Conservation (phyloP, 805 yeast species). For the Scheffersomyces ergatensis region DNA sequence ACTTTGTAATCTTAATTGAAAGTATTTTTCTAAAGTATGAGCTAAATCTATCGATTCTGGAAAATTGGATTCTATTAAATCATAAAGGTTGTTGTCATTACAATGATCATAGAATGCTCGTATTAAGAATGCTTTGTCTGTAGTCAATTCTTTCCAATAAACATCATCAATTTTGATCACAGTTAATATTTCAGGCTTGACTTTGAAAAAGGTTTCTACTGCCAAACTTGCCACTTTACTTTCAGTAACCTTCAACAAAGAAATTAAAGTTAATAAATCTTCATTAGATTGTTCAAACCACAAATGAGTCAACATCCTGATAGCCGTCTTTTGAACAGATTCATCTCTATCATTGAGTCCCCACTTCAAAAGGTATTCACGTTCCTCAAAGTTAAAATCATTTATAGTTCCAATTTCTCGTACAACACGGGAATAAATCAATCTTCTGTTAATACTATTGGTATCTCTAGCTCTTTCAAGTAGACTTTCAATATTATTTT, state of each 20-base stretch:
- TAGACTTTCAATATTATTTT: slow-evolving; percentile 49
- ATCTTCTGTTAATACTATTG: slow-evolving; percentile 67
- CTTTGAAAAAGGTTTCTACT: slow-evolving; percentile 58
- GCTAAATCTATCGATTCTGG: slow-evolving; percentile 81
- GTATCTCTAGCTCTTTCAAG: slow-evolving; percentile 82
- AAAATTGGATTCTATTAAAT: slow-evolving; percentile 61
- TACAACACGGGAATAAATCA: slow-evolving; percentile 66
- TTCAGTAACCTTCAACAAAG: slow-evolving; percentile 65
- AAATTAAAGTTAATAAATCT: slow-evolving; percentile 70
- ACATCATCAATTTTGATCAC: slow-evolving; percentile 60
- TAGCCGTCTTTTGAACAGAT: slow-evolving; percentile 68
- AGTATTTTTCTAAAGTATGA: slow-evolving; percentile 51
- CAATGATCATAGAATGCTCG: slow-evolving; percentile 69
- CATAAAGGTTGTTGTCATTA: slow-evolving; percentile 46
- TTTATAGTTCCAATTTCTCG: slow-evolving; percentile 64
- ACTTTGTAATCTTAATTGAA: slow-evolving; percentile 42
- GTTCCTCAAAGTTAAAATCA: slow-evolving; percentile 46
- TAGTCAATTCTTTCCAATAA: slow-evolving; percentile 67
- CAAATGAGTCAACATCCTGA: slow-evolving; percentile 59
- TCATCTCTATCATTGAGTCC: slow-evolving; percentile 87
- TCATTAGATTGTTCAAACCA: slow-evolving; percentile 74
- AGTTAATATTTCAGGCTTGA: slow-evolving; percentile 60
- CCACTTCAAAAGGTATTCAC: slow-evolving; percentile 74
- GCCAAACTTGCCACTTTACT: slow-evolving; percentile 68
- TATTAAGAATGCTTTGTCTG: slow-evolving; percentile 72